These are phyloP conservation scores for Monosporascus sp. DNA, from an alignment of 2,329 filamentous ascomycete genomes.

Conservation along the genomic window DNA sequence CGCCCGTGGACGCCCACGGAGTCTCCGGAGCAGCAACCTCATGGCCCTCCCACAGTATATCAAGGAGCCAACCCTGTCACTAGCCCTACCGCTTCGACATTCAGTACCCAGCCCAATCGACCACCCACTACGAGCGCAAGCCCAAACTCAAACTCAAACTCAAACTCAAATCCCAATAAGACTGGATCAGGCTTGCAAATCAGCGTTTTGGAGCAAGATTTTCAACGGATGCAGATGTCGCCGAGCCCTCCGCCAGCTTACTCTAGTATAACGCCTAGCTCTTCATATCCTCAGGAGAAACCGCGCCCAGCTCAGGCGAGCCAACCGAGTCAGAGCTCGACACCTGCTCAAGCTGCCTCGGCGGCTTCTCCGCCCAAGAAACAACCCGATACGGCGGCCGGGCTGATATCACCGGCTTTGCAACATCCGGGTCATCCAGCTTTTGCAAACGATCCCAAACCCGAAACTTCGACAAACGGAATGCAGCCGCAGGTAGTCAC, in stretches of 20 bases:
- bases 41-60: conserved; percentile 87
- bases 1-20: conserved; percentile 96
- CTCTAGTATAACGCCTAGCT: conserved; percentile 62
- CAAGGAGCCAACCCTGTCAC: conserved; percentile 73
- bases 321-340: conserved; percentile 20
- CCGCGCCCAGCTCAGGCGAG: conserved; percentile 38
- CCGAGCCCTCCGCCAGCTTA: conserved; percentile 94
- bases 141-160: conserved; percentile 17
- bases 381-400: conserved; percentile 21
- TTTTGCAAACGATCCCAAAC: conserved; percentile 77
- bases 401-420: conserved; percentile 41
- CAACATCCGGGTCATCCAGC: conserved; percentile 73
- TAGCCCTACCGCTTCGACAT: conserved; percentile 41
- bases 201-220: conserved; percentile 78
- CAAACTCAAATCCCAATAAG: conserved; percentile 13
- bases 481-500: conserved; percentile 36
- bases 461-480: conserved; percentile 39
- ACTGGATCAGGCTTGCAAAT: conserved; percentile 41
- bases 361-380: conserved; percentile 28
- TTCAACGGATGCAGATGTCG: conserved; percentile 72
- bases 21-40: conserved; percentile 75
- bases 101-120: conserved; percentile 36
- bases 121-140: conserved; percentile 25
- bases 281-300: conserved; percentile 75
- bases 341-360: conserved; percentile 22